A percentile compares a stretch with the other conserved stretches of the same genome.
These are phyloP conservation scores for Zoysia matrella DNA, from an alignment of 202 grass and related monocot species.

Conservation along the genomic window DNA sequence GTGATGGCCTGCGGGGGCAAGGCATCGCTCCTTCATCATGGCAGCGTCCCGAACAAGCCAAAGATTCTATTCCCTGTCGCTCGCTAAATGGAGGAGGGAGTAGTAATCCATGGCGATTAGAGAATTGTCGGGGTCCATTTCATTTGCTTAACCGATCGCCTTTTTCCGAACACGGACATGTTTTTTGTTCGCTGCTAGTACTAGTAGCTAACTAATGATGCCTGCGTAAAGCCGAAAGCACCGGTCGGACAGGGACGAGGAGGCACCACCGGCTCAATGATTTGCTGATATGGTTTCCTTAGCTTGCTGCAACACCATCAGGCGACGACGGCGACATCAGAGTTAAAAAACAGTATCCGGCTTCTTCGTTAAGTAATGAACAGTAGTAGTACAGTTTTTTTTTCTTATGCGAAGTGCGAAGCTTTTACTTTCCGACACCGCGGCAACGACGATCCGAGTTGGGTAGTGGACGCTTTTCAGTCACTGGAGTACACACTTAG, in stretches of 20 bases:
- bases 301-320: no score
- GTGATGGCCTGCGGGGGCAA: conserved; percentile 23
- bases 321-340: not conserved
- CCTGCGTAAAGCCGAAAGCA: conserved; percentile 39
- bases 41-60: conserved; percentile 34
- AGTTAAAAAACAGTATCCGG: conserved; percentile 35
- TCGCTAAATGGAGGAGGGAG: not conserved
- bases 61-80: conserved; percentile 39
- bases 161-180: conserved; percentile 27
- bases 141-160: conserved; percentile 14
- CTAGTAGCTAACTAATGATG: conserved; percentile 5
- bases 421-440: conserved; percentile 55
- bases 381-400: not conserved
- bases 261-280: conserved; percentile 10
- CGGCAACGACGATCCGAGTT: conserved; percentile 38
- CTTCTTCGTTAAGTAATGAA: conserved; percentile 12
- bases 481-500: conserved; percentile 20
- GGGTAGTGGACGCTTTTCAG: conserved; percentile 15
- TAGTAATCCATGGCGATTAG: conserved; percentile 1
- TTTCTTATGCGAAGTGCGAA: not conserved
- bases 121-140: conserved; percentile 4
- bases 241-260: not conserved
- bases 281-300: conserved; percentile 41
- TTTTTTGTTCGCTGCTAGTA: conserved; percentile 11
- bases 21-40: conserved; percentile 28